A percentile compares a stretch with the other conserved stretches of the same genome.
These are phyloP conservation scores for Erigeron philadelphicus DNA, from an alignment of 140 eudicot species.

Conservation along the genomic window DNA sequence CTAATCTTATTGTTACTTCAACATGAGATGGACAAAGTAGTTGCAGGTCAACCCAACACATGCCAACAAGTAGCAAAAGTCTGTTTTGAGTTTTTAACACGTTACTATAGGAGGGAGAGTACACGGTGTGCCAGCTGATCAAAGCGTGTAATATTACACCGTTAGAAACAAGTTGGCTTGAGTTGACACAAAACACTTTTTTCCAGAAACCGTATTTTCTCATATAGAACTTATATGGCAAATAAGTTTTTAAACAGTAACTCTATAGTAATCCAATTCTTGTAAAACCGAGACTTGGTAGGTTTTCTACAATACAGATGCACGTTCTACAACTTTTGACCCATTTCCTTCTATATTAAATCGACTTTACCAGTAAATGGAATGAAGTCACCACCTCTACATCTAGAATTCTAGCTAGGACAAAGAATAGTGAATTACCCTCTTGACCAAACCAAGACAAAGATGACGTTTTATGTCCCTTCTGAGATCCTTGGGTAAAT, in stretches of 20 bases:
- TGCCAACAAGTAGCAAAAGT: no score
- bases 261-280: not conserved
- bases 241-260: no score
- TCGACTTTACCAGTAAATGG: not conserved
- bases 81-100: no score
- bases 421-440: slow-evolving; percentile 36
- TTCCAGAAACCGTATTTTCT: no score
- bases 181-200: not conserved
- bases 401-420: not conserved
- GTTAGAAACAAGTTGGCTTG: no score
- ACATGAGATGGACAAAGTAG: no score
- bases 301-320: not conserved
- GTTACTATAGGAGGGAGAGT: no score
- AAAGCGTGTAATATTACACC: no score
- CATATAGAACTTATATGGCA: no score
- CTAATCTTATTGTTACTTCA: no score
- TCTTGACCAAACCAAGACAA: slow-evolving; percentile 76
- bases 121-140: no score
- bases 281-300: not conserved
- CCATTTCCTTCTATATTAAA: not conserved
- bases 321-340: not conserved
- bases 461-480: slow-evolving; percentile 88
- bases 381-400: not conserved
- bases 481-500: slow-evolving; percentile 78
- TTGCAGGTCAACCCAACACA: no score